Evolutionary conservation across 768 basidiomycete genomes (phyloP), one percentile per base, ranked within the genome.

Genomic region (Plicaturopsis crispa): DNA sequence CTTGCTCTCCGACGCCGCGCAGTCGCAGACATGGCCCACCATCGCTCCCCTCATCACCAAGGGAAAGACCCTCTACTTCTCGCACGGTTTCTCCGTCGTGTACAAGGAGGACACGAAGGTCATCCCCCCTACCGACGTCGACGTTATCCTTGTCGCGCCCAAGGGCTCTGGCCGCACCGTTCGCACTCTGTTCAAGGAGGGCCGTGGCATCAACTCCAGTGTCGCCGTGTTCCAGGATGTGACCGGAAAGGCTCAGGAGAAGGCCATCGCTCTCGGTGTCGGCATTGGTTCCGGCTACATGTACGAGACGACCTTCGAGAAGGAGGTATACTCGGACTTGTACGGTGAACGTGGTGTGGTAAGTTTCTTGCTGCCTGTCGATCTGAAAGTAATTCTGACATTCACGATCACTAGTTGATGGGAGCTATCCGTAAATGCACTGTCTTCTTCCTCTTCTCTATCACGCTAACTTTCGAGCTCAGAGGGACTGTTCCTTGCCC

Each of bases 41-140:
- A 50, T 99, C 52, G 83, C 79, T 31, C 94, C 96, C 39, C 80
- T 97, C 55, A 93, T 98, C 72, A 98, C 92, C 63, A 90, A 93
- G 78, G 96, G 89, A 69, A 98, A 99, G 77, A 99, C 96, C n/a
- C 84, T 99, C 47, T 99, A 99, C 82, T 99, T 99, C 74, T 91
- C 94, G 5, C 96, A 99, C 62, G 96, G 96, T 55, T 99, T 99
- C 84, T 98, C 94, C 48, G 78, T 98, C 48, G 91, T 99, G 39
- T 99, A 84, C 80, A 90, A 93, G 74, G 79, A 99, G 5, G 90
- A 96, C 63, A 99, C 96, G 49, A 74, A 93, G 40, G 91, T 99
- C 49, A 53, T 93, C 40, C 87, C 91, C 45, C 96, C 96, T 33
- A 54, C 71, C 14, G 91, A 97, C 56, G 89, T 99, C 48, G 96